These are phyloP conservation scores for Microcyclosporella mali DNA, from an alignment of 2,329 filamentous ascomycete genomes.

Conservation along the genomic window DNA sequence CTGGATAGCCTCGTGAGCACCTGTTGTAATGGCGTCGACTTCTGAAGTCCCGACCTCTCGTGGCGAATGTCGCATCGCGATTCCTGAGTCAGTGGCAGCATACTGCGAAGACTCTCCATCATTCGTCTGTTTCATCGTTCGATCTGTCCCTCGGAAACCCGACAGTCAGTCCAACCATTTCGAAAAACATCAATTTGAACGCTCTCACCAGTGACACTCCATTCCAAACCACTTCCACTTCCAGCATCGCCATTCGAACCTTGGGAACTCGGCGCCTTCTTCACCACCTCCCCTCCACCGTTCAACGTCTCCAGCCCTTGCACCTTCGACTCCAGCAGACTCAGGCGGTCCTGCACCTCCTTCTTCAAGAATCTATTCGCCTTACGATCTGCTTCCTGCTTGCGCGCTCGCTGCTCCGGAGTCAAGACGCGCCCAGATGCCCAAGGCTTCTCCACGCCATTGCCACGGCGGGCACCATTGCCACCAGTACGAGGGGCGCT, in stretches of 20 bases:
- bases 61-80: too few species aligned
- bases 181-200: too few species aligned
- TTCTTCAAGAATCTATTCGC: conserved; percentile 22
- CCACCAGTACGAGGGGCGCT: conserved; percentile 8
- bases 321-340: conserved; percentile 17
- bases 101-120: too few species aligned
- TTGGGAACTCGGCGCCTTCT: neutral
- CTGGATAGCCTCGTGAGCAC: too few species aligned
- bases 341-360: conserved; percentile 20
- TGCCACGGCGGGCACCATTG: neutral
- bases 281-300: too few species aligned
- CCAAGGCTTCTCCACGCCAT: conserved; percentile 20
- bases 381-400: conserved; percentile 21
- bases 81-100: too few species aligned
- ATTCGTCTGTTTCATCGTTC: too few species aligned
- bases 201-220: too few species aligned
- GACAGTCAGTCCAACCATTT: too few species aligned
- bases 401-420: conserved; percentile 19
- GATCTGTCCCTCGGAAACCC: too few species aligned
- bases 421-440: conserved; percentile 20
- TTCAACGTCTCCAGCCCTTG: conserved; percentile 10
- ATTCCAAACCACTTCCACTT: neutral
- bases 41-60: too few species aligned
- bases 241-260: neutral
- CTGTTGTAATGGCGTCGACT: too few species aligned